These are phyloP conservation scores for Diaporthe sp. DNA, from an alignment of 2,329 filamentous ascomycete species.

Conservation along the genomic window DNA sequence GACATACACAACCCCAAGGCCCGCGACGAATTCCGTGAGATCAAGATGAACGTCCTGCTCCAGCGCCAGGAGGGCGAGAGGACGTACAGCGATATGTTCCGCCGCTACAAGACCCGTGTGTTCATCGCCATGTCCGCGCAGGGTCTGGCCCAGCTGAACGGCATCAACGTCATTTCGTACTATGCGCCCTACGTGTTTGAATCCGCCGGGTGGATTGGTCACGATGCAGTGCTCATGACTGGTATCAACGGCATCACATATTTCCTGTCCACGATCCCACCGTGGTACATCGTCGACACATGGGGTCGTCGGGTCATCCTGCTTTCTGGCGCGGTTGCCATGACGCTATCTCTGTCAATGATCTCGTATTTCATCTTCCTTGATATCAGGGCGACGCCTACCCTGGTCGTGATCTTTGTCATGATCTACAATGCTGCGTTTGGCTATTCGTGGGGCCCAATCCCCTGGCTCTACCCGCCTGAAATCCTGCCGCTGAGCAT, in stretches of 20 bases:
- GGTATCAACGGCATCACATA: constrained; percentile 95
- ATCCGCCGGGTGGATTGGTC: constrained; percentile 94
- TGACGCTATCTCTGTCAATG: constrained; percentile 87
- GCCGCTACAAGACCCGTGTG: constrained; percentile 89
- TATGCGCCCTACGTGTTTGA: constrained; percentile 98
- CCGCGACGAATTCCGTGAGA: constrained; percentile 95
- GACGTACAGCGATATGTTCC: constrained; percentile 94
- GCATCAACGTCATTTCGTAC: constrained; percentile 99
- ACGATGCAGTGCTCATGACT: constrained; percentile 94
- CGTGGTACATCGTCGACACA: constrained; percentile 96
- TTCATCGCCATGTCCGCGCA: constrained; percentile 99
- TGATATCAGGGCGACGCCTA: constrained; percentile 82
- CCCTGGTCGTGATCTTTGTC: constrained; percentile 91
- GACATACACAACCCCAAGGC: constrained; percentile 95
- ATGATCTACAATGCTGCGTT: constrained; percentile 99
- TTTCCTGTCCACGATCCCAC: constrained; percentile 90
- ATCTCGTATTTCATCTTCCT: constrained; percentile 98
- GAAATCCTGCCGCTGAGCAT: constrained; percentile 98
- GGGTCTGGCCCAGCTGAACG: constrained; percentile 94
- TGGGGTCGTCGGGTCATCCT: constrained; percentile 93
- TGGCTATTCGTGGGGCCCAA: constrained; percentile 94
- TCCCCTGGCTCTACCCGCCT: constrained; percentile 98
- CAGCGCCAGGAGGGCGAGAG: constrained; percentile 96
- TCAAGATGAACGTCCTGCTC: constrained; percentile 97
- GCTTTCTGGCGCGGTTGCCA: constrained; percentile 88